phyloP scores from a whole-genome alignment of 768 basidiomycete genomes.

The Naganishia kalamii region DNA sequence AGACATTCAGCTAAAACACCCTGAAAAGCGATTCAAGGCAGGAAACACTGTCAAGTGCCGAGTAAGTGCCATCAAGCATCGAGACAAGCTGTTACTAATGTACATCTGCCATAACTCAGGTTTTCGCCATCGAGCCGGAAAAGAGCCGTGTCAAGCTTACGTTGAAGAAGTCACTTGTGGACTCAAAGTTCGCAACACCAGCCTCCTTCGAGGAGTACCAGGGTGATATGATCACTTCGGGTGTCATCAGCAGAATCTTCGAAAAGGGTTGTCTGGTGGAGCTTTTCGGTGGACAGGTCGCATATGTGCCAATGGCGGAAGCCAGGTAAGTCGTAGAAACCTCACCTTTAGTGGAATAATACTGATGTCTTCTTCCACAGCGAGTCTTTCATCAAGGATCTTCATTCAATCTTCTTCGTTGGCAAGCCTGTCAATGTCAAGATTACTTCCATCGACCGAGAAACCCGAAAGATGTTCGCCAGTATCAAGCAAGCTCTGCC shows the following conservation, averaged over 20 bases:
- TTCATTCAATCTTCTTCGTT: conserved; percentile 58
- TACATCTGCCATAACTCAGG: neutral
- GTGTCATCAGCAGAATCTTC: conserved; percentile 72
- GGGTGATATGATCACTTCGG: conserved; percentile 68
- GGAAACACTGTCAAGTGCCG: conserved; percentile 78
- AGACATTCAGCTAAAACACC: conserved; percentile 88
- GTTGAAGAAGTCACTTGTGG: conserved; percentile 81
- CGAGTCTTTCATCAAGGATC: conserved; percentile 53
- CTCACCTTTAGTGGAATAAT: neutral
- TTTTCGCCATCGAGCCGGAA: conserved; percentile 73
- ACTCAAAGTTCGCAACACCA: conserved; percentile 68
- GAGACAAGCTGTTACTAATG: neutral
- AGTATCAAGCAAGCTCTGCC: conserved; percentile 74
- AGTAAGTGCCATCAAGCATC: conserved; percentile 50
- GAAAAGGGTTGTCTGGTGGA: conserved; percentile 78
- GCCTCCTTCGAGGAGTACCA: conserved; percentile 61
- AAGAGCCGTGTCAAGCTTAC: conserved; percentile 77
- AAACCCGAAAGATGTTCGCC: conserved; percentile 63
- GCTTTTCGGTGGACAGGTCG: conserved; percentile 83
- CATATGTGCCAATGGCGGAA: conserved; percentile 71
- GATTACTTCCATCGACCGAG: conserved; percentile 60
- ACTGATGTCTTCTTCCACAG: conserved; percentile 54
- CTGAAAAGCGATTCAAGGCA: conserved; percentile 78
- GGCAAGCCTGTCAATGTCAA: conserved; percentile 82
- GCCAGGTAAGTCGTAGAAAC: conserved; percentile 56